Base-by-base conservation (phyloP, 163 green algal species). In the Chloromonas sp. region DNA sequence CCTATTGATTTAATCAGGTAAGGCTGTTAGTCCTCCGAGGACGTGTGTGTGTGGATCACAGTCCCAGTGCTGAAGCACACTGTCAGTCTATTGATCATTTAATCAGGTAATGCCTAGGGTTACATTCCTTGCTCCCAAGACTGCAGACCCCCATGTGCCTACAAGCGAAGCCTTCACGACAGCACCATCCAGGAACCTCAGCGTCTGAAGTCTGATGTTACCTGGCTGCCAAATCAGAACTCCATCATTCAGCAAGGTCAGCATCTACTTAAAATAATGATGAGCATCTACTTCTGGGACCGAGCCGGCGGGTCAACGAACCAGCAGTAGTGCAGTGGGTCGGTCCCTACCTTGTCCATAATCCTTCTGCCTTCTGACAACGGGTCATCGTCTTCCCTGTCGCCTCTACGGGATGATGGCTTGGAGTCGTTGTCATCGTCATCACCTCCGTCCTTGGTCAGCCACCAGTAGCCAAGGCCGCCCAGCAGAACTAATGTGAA, bases 311-410 rank as follows among this genome's bases (percentile, higher is more conserved):
- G 36, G 36, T 36, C 36, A 36, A 36, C 36, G 36, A 36, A 36
- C 36, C 36, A 36, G 36, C 36, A 36, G 36, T 36, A 36, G 36
- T 36, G 36, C 36, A 36, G 36, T 36, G 36, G 36, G 36, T 36
- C 36, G 36, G 36, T 36, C 36, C 36, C 36, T 36, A 36, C 36
- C 81, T 89, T 89, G 83, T 85, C 83, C 86, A 89, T 89, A 11
- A 89, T 89, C 2, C 81, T 58, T 8, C 80, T 71, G 5, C 83
- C 86, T 61, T 89, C 86, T 14, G 83, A 60, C 15, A 89, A 76
- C 2, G 86, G 86, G 66, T 89, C 86, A 62, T 85, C 71, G 14
- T 81, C 15, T 60, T 86, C 80, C 1, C 14, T 60, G 1, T 78
- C 80, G 1, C 14, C 59, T 3, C 74, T 81, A 15, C 2, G 3